Evolutionary conservation across 345 rosid species (phyloP), one percentile per base, ranked within the genome.

Genomic region (Iberis pinnata): DNA sequence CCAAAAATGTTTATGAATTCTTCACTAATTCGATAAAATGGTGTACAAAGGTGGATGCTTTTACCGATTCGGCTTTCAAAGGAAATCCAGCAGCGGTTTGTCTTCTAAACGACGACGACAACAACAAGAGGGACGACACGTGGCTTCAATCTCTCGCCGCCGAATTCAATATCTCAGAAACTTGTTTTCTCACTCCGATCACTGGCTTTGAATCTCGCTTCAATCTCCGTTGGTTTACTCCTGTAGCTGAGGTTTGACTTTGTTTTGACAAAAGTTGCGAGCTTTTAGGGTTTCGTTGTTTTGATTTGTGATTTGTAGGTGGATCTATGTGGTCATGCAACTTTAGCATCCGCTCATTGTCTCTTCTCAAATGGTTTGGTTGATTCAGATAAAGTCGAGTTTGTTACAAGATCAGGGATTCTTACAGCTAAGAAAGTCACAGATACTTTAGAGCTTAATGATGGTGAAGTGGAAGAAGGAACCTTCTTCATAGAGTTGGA

Each of bases 11-110:
- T 4, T 26, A 10, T 1, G 6, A 6, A 13, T 39, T 29, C 1
- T 29, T 49, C 5, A 31, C 29, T 64, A 4, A 29, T 8, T 29
- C 7, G 16, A 33, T 18, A n/a, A 2, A 9, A 18, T 5, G 24
- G 19, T 24, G 29, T 37, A 27, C 22, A 15, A 42, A 65, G 70
- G 97, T 86, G 8, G 93, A 89, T 45, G 89, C 95, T 4, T 89
- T 89, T 73, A 71, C 88, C 0, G 90, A 75, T 18, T 56, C 79
- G 1, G 73, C 94, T 6, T 89, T 86, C 75, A 77, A 76, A 76
- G 94, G 97, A 5, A 89, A 83, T 60, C 97, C 95, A 11, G 94
- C 94, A 0, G 90, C 90, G 0, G 95, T 89, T 15, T 89, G 95
- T 39, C 70, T 86, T 48, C 65, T 89, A 56, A 4, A 43, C 18